phyloP scores from a whole-genome alignment of 1,284 basidiomycete species.

The Microbotryum intermedium region DNA sequence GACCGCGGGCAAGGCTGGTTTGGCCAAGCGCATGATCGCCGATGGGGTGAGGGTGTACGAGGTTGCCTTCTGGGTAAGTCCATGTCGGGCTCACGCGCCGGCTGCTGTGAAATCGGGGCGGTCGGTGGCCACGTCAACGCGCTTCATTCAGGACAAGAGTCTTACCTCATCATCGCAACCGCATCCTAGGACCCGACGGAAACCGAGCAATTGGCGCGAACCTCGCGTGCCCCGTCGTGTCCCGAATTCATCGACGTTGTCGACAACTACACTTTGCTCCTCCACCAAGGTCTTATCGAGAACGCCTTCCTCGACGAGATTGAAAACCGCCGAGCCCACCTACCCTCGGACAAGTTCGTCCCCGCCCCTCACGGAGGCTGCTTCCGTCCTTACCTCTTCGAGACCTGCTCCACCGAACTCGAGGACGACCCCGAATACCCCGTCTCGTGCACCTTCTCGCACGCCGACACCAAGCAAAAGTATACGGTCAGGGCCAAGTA shows the following conservation, averaged over 20 bases:
- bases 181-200: conserved; percentile 33
- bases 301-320: conserved; percentile 40
- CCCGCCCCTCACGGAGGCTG: conserved; percentile 32
- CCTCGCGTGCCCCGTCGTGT: conserved; percentile 41
- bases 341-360: conserved; percentile 16
- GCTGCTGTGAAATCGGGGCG: background rate
- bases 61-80: conserved; percentile 41
- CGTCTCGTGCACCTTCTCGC: conserved; percentile 12
- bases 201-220: conserved; percentile 37
- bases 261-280: conserved; percentile 41
- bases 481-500: conserved; percentile 39
- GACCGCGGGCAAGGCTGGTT: conserved; percentile 25
- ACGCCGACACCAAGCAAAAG: conserved; percentile 22
- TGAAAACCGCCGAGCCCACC: conserved; percentile 30
- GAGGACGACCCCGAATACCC: conserved; percentile 23
- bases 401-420: conserved; percentile 29
- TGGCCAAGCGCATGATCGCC: conserved; percentile 35
- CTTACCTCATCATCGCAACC: no score
- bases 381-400: conserved; percentile 32
- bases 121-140: background rate
- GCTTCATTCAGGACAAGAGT: no score
- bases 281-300: conserved; percentile 43
- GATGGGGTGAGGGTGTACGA: conserved; percentile 40
- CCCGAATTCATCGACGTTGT: conserved; percentile 42
- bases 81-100: background rate